Conservation (phyloP, 257 asterid genomes). For the Nicotiana attenuata region DNA sequence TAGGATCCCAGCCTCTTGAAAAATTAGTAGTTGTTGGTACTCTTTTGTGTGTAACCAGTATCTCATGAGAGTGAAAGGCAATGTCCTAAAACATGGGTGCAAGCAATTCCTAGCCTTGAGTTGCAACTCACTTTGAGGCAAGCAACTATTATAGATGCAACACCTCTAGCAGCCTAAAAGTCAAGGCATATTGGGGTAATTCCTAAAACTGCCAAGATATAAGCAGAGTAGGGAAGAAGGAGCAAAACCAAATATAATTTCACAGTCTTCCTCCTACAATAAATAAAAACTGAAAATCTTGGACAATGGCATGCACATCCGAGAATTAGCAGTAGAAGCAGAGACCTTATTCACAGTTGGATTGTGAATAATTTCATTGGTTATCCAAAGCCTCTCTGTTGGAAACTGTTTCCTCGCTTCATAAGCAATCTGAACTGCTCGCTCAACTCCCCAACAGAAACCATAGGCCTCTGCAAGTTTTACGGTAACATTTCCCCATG, state of each 20-base stretch:
- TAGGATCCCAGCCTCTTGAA: neutral
- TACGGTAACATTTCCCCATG: conserved; percentile 89
- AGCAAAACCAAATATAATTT: neutral
- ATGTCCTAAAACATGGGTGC: neutral
- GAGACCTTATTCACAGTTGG: conserved; percentile 90
- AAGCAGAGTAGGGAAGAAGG: neutral
- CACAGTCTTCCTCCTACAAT: neutral
- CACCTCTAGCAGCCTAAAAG: neutral
- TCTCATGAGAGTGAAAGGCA: neutral
- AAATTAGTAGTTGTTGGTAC: neutral
- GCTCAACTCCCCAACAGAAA: conserved; percentile 99
- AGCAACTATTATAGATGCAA: neutral
- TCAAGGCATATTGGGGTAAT: neutral
- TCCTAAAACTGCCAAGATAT: neutral
- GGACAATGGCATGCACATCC: neutral
- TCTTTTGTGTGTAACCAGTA: neutral
- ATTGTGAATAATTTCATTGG: conserved; percentile 91
- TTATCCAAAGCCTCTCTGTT: conserved; percentile 77
- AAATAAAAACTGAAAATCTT: neutral
- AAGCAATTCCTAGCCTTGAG: neutral
- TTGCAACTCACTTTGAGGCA: neutral
- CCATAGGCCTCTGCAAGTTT: conserved; percentile 96
- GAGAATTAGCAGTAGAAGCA: neutral
- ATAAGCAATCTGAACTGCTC: conserved; percentile 97
- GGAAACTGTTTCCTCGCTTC: conserved; percentile 94